Evolutionary conservation across 2,329 filamentous ascomycete species (phyloP).

Genomic region (Neofusicoccum kwambonambiense): DNA sequence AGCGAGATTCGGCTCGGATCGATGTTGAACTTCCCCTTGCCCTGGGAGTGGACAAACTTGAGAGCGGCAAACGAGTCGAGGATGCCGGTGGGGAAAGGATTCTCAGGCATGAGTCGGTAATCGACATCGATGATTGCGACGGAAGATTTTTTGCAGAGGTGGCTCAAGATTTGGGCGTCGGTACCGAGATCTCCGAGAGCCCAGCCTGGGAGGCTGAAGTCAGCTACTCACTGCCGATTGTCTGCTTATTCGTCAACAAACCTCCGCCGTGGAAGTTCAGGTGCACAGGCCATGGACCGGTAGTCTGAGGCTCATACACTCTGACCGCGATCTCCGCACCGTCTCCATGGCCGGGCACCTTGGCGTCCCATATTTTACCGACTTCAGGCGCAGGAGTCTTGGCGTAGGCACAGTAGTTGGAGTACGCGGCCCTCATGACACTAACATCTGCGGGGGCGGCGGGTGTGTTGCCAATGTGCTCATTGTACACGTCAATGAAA

Average conservation of each 20-base stretch:
- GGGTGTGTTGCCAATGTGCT: not conserved
- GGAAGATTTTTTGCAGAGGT: not conserved
- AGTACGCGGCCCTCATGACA: not conserved
- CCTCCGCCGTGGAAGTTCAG: not conserved
- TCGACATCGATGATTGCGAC: not conserved
- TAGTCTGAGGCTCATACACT: not conserved
- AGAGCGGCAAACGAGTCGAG: slow-evolving; percentile 2
- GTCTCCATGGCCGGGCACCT: not conserved
- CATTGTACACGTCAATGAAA: not conserved
- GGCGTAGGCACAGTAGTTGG: not conserved
- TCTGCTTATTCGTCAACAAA: not conserved
- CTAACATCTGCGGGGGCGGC: not conserved
- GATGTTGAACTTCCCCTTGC: not conserved
- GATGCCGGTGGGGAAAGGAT: not conserved
- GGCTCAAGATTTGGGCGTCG: not conserved
- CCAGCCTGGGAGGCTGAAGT: not conserved
- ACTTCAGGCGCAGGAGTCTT: not conserved
- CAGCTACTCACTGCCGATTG: not conserved
- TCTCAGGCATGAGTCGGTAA: not conserved
- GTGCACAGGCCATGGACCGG: not conserved
- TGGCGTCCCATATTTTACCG: not conserved
- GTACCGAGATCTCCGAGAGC: not conserved
- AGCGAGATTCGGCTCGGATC: not conserved
- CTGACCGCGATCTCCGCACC: not conserved
- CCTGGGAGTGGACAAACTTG: not conserved